A percentile compares a stretch with the other conserved stretches of the same genome.
These are phyloP conservation scores for Volvox africanus DNA, from an alignment of 139 green algal species.

Conservation along the genomic window DNA sequence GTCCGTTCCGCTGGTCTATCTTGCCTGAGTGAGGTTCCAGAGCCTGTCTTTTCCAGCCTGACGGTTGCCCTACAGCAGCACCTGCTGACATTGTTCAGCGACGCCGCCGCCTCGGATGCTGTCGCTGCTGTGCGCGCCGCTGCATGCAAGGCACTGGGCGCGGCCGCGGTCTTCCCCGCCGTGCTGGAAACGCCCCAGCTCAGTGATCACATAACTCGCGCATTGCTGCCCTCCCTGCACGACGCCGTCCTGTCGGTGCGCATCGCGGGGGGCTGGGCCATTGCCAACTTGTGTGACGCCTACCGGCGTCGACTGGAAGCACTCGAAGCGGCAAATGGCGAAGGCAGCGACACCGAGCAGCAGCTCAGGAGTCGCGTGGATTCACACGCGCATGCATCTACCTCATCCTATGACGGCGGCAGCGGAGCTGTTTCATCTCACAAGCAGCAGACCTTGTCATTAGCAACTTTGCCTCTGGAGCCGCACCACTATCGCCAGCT, in stretches of 20 bases:
- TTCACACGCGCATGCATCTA: conserved; percentile 11
- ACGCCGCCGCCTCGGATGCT: conserved; percentile 20
- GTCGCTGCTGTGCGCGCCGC: conserved; percentile 62
- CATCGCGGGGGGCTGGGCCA: conserved; percentile 63
- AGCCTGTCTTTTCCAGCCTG: conserved; percentile 37
- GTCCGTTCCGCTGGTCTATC: conserved; percentile 18
- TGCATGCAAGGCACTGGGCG: conserved; percentile 61
- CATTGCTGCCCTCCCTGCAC: not conserved
- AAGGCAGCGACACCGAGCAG: not conserved
- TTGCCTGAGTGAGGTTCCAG: conserved; percentile 21
- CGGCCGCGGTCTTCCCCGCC: conserved; percentile 10
- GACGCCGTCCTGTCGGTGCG: conserved; percentile 64
- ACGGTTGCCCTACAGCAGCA: conserved; percentile 25
- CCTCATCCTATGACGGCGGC: not conserved
- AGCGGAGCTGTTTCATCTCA: not conserved
- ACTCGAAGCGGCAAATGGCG: not conserved
- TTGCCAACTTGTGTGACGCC: conserved; percentile 70
- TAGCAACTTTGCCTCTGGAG: not conserved
- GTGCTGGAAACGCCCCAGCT: conserved; percentile 11
- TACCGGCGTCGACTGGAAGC: not conserved
- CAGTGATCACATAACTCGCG: not conserved
- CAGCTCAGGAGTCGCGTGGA: not conserved
- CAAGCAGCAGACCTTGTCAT: not conserved
- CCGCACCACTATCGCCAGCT: conserved; percentile 48
- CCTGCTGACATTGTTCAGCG: conserved; percentile 42